These are phyloP conservation scores for Metarhizium brunneum DNA, from an alignment of 2,329 filamentous ascomycete species.

Conservation along the genomic window DNA sequence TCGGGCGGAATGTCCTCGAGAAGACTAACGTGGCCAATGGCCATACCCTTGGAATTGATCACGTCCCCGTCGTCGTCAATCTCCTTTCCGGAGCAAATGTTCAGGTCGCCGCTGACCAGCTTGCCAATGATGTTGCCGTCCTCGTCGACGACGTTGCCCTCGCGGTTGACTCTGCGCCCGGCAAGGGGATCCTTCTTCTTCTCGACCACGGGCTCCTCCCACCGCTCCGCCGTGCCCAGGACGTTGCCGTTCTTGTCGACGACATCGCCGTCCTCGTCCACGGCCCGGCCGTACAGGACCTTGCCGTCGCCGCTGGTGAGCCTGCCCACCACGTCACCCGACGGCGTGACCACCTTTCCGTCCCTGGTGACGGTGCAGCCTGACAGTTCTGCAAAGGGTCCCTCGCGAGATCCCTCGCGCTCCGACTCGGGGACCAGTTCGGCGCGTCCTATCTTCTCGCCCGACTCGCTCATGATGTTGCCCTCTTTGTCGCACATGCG, in stretches of 20 bases:
- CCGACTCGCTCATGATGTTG: constrained; percentile 63
- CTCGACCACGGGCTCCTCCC: constrained; percentile 46
- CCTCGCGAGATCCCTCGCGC: constrained; percentile 52
- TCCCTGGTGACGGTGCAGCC: constrained; percentile 60
- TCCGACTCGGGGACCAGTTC: constrained; percentile 61
- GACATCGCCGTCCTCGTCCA: constrained; percentile 77
- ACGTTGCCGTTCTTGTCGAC: constrained; percentile 63
- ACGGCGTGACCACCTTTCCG: constrained; percentile 55
- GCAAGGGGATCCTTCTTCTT: constrained; percentile 42
- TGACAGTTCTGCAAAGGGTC: constrained; percentile 58
- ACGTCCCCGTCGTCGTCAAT: constrained; percentile 65
- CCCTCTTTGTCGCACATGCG: constrained; percentile 65
- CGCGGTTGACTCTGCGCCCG: constrained; percentile 46
- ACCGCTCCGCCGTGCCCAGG: constrained; percentile 49
- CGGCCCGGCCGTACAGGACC: constrained; percentile 59
- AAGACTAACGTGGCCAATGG: constrained; percentile 58
- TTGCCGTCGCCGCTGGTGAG: constrained; percentile 64
- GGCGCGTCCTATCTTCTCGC: constrained; percentile 58
- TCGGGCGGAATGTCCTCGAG: constrained; percentile 49
- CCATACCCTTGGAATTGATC: constrained; percentile 56
- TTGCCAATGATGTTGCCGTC: constrained; percentile 55
- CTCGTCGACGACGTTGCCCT: constrained; percentile 49
- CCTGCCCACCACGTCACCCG: constrained; percentile 64
- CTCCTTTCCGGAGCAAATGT: constrained; percentile 57
- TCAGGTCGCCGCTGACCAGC: constrained; percentile 57